These are phyloP conservation scores for Annulohypoxylon stygium DNA, from an alignment of 495 filamentous ascomycete species.

Conservation along the genomic window DNA sequence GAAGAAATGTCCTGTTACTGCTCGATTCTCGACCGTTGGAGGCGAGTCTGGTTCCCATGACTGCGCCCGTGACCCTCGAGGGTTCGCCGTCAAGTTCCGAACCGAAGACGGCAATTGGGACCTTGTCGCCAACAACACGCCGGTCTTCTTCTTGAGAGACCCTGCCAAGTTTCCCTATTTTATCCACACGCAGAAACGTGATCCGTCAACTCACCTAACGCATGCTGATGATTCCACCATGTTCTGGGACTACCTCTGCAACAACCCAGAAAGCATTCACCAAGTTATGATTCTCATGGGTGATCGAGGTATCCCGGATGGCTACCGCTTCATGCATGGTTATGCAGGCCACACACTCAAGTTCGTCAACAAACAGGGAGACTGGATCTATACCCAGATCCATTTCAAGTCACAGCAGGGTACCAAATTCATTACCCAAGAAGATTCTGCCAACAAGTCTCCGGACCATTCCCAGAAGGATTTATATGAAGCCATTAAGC, in stretches of 20 bases:
- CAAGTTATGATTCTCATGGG: constrained; percentile 79
- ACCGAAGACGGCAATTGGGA: constrained; percentile 87
- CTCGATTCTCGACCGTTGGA: constrained; percentile 80
- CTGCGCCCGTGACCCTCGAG: constrained; percentile 74
- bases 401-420: constrained; percentile 75
- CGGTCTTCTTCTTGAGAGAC: constrained; percentile 87
- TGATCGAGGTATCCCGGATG: constrained; percentile 78
- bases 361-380: constrained; percentile 53
- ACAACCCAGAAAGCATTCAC: constrained; percentile 75
- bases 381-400: constrained; percentile 56
- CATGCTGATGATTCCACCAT: constrained; percentile 63
- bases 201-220: constrained; percentile 73
- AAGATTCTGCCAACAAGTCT: constrained; percentile 69
- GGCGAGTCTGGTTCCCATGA: constrained; percentile 76
- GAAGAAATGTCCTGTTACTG: constrained; percentile 73
- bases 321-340: constrained; percentile 77
- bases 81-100: constrained; percentile 82
- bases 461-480: constrained; percentile 79
- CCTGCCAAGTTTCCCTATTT: constrained; percentile 81
- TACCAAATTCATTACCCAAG: constrained; percentile 71
- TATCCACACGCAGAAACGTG: constrained; percentile 81
- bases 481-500: constrained; percentile 75
- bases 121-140: constrained; percentile 77
- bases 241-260: constrained; percentile 69
- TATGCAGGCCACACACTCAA: constrained; percentile 66